Conservation (phyloP, 2,329 filamentous ascomycete genomes). For the Colletotrichum brevisporum region DNA sequence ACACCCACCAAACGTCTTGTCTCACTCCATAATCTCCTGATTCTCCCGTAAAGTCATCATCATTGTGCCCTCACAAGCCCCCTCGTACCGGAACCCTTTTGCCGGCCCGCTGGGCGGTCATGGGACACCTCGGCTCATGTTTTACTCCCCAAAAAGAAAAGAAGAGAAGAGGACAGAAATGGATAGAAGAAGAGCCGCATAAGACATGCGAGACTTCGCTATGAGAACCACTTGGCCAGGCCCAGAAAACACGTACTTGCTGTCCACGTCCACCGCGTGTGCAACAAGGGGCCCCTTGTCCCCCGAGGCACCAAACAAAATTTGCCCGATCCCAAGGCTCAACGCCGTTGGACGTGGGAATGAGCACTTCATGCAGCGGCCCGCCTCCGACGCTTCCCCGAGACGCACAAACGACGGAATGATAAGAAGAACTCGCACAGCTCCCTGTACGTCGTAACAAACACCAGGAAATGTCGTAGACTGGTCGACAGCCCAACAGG, state of each 20-base stretch:
- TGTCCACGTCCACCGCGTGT: slow-evolving; percentile 16
- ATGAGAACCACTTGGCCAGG: neutral
- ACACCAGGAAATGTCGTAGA: neutral
- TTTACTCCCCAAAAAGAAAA: neutral
- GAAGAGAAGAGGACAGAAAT: neutral
- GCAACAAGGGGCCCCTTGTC: neutral
- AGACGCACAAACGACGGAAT: neutral
- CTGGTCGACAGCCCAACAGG: neutral
- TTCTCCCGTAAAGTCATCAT: neutral
- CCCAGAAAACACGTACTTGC: neutral
- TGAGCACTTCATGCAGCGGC: slow-evolving; percentile 6
- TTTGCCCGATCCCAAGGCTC: neutral
- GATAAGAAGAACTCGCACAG: neutral
- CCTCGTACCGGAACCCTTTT: neutral
- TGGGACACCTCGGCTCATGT: neutral
- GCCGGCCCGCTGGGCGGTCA: neutral
- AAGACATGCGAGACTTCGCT: neutral
- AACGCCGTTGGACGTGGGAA: neutral
- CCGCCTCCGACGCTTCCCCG: slow-evolving; percentile 10
- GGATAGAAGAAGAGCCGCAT: neutral
- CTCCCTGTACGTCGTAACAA: neutral
- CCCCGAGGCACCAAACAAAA: slow-evolving; percentile 7
- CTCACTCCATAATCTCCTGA: slow-evolving; percentile 13
- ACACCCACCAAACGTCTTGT: neutral
- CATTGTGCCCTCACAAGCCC: slow-evolving; percentile 6